Evolutionary conservation across 768 basidiomycete genomes (phyloP).

Genomic region (Amyloporia xantha): DNA sequence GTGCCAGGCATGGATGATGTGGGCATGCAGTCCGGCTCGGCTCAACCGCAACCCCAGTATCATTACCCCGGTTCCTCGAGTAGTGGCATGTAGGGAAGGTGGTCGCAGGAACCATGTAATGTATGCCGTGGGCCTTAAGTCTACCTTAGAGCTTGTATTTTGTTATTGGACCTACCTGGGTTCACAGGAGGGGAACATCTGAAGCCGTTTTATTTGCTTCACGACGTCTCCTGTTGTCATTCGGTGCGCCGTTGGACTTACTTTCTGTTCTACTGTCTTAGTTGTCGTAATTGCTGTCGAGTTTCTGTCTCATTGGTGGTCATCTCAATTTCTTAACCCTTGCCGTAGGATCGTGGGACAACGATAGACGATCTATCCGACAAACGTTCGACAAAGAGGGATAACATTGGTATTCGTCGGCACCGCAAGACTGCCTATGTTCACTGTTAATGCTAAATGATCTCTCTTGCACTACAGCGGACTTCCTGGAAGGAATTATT

Average conservation of each 20-base stretch:
- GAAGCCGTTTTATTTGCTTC: background rate
- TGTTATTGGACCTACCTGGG: background rate
- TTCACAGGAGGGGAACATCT: background rate
- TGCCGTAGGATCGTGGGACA: too few relatives aligned
- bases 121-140: background rate
- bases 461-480: too few relatives aligned
- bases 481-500: too few relatives aligned
- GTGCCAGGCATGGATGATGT: conserved; percentile 3
- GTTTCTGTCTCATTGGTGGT: background rate
- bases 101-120: background rate
- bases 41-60: conserved; percentile 7
- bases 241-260: background rate
- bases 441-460: too few relatives aligned
- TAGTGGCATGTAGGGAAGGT: background rate
- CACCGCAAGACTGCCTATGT: too few relatives aligned
- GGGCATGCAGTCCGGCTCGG: conserved; percentile 7
- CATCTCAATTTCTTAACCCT: too few relatives aligned
- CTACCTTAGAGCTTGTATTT: background rate
- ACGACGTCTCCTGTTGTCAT: background rate
- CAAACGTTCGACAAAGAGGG: too few relatives aligned
- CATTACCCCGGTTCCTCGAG: background rate
- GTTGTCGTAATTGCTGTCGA: conserved; percentile 6
- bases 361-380: too few relatives aligned
- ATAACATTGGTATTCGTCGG: too few relatives aligned
- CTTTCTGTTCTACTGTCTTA: background rate